Percentiles rank a stretch among this genome's conserved stretches.
phyloP scores from a whole-genome alignment of 2,329 filamentous ascomycete species.

The Calonectria leucothoes region DNA sequence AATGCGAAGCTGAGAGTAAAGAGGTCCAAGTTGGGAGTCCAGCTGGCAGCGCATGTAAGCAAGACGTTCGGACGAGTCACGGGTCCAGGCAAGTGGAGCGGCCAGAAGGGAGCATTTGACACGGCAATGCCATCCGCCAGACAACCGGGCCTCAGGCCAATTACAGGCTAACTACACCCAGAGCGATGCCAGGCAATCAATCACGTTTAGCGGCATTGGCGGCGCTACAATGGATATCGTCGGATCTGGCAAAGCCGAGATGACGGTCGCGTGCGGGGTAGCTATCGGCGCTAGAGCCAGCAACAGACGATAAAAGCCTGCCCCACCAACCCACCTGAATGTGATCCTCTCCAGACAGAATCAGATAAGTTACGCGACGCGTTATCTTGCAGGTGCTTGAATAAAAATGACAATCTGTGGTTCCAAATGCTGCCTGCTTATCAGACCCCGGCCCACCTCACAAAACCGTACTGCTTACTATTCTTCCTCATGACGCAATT shows the following conservation, averaged over 20 bases:
- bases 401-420: not conserved
- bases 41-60: not conserved
- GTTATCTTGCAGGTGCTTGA: not conserved
- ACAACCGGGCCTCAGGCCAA: not conserved
- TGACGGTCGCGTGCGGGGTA: not conserved
- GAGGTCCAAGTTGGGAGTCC: not conserved
- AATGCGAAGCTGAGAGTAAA: not conserved
- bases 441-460: not conserved
- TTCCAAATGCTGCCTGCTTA: not conserved
- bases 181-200: not conserved
- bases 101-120: not conserved
- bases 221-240: not conserved
- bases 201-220: not conserved
- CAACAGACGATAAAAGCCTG: not conserved
- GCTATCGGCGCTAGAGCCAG: not conserved
- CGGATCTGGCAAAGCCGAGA: slow-evolving; percentile 11
- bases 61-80: not conserved
- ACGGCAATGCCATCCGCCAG: not conserved
- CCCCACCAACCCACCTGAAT: not conserved
- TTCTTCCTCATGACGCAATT: too few relatives aligned
- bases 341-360: not conserved
- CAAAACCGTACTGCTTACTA: too few relatives aligned
- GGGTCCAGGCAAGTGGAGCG: not conserved
- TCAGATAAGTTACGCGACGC: not conserved
- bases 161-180: not conserved